Percentiles rank a stretch among this genome's conserved stretches.
These are phyloP conservation scores for Lactarius trivialis DNA, from an alignment of 768 basidiomycete genomes.

Conservation along the genomic window DNA sequence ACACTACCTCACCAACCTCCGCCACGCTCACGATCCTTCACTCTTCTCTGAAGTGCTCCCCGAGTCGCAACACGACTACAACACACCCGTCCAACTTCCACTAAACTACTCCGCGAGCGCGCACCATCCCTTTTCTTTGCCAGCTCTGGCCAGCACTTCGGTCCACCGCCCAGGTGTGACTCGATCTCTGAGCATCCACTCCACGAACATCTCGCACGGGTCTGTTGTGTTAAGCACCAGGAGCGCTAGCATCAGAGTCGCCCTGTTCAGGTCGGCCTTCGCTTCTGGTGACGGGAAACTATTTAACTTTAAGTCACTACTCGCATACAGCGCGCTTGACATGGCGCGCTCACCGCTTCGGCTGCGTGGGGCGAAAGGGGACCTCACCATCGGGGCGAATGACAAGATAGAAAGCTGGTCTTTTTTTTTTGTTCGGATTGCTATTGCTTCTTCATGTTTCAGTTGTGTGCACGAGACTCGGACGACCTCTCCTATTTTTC, in stretches of 20 bases:
- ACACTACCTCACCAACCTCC: not conserved
- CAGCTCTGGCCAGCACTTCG: not conserved
- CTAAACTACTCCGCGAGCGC: conserved; percentile 13
- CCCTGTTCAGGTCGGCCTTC: not conserved
- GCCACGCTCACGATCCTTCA: not conserved
- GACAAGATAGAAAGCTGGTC: not conserved
- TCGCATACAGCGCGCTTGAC: conserved; percentile 20
- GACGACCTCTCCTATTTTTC: not conserved
- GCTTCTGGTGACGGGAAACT: not conserved
- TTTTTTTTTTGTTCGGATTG: not conserved
- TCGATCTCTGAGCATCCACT: conserved; percentile 3
- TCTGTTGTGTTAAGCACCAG: not conserved
- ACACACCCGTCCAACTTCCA: conserved; percentile 1
- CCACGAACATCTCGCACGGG: not conserved
- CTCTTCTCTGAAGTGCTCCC: conserved; percentile 1
- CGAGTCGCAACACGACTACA: not conserved
- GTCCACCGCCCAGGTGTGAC: not conserved
- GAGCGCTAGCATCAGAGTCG: not conserved
- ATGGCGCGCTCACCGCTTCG: conserved; percentile 1
- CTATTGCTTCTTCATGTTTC: not conserved
- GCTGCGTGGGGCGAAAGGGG: not conserved
- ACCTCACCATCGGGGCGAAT: not conserved
- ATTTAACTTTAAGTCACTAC: conserved; percentile 17
- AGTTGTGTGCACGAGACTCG: not conserved
- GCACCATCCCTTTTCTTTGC: not conserved